Evolutionary conservation across 2,329 filamentous ascomycete genomes (phyloP).

Genomic region (Thelonectria discophora): DNA sequence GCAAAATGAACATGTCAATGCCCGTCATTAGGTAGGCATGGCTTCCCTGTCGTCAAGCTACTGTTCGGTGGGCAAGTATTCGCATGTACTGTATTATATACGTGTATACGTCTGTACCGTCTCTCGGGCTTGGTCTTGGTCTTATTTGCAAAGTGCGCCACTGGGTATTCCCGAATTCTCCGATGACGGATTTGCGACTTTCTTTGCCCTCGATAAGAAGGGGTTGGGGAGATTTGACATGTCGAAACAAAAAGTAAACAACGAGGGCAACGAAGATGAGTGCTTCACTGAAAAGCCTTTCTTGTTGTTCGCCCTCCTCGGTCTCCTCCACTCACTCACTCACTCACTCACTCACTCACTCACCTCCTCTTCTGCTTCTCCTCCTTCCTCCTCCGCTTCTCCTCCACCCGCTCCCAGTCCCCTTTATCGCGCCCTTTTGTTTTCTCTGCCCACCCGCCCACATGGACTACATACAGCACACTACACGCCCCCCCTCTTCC

Average conservation of each 20-base stretch:
- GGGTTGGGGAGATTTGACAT: too few species aligned
- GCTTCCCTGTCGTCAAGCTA: not conserved
- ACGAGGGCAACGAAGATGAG: too few species aligned
- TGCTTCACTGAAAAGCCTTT: too few species aligned
- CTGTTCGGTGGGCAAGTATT: too few species aligned
- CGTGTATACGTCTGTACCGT: too few species aligned
- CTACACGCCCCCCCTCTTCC: not conserved
- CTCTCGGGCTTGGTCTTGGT: too few species aligned
- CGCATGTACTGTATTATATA: too few species aligned
- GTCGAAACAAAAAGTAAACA: too few species aligned
- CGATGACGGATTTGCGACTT: not conserved
- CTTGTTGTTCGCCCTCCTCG: too few species aligned
- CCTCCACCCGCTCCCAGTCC: not conserved
- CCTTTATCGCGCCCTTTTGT: slow-evolving; percentile 2
- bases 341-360: not conserved
- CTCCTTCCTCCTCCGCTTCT: not conserved
- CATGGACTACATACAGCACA: too few species aligned
- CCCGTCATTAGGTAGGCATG: slow-evolving; percentile 5
- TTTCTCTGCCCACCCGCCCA: not conserved
- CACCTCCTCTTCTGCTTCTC: too few species aligned
- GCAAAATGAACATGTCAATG: not conserved
- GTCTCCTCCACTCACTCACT: not conserved
- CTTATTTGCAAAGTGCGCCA: too few species aligned
- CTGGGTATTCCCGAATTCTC: slow-evolving; percentile 4
- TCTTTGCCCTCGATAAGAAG: not conserved